Base-by-base conservation (phyloP, 805 yeast species). In the Starmerella powellii region DNA sequence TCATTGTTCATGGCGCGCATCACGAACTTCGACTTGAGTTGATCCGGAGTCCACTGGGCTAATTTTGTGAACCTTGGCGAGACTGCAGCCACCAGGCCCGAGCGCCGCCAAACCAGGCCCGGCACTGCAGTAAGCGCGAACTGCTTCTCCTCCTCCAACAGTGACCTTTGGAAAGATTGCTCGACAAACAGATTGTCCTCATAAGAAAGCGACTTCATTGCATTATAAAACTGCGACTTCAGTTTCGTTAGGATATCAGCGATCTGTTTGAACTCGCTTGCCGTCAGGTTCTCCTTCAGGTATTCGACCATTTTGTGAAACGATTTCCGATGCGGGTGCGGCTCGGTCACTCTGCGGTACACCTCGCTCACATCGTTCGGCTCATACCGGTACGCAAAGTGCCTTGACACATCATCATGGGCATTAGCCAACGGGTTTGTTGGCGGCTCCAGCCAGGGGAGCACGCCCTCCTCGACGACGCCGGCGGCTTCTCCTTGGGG, bases 131-230 rank as follows among this genome's bases (percentile, higher is more conserved):
- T 76, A 17, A 81, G 76, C 18, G 76, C 70, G 31, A 91, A 80
- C 58, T 83, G 82, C 59, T 79, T 81, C 46, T 85, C 87, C 59
- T 86, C 88, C 47, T 93, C 95, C 34, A 88, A 64, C 29, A 88
- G 64, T 0, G 97, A 86, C 34, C 98, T 66, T 61, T 88, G 97
- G 63, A 87, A 88, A 53, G 95, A 83, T 63, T 88, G 94, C 58
- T 88, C 98, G 80, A 91, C 85, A 56, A 88, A 88, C 2, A 88
- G 81, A 61, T 87, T 68, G 59, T 88, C 98, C 32, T 83, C 93
- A 53, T 84, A 94, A 44, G 87, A 83, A 29, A 88, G 63, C 4
- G 91, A 77, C 54, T 83, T 81, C 31, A 94, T 83, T 54, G 93
- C 82, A 3, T 96, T 95, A 53, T 87, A 85, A 58, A 88, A 88